phyloP scores from a whole-genome alignment of 768 basidiomycete species.

The Tricholoma hemisulphureum region DNA sequence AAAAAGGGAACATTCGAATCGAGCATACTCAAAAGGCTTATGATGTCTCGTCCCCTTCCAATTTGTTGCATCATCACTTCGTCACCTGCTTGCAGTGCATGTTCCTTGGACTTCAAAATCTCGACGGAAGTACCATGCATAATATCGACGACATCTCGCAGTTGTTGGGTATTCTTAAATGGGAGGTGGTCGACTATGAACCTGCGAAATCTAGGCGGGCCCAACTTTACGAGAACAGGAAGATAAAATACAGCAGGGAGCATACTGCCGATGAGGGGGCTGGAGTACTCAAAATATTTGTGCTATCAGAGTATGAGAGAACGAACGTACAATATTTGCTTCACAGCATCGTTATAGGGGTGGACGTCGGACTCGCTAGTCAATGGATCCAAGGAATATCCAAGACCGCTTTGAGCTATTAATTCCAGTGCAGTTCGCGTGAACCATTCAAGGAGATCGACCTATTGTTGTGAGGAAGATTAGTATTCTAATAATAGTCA shows the following conservation, averaged over 20 bases:
- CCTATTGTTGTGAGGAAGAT: conserved; percentile 8
- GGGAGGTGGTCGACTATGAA: conserved; percentile 25
- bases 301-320: too few species aligned
- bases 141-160: conserved; percentile 32
- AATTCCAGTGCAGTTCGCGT: conserved; percentile 29
- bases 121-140: conserved; percentile 30
- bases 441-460: conserved; percentile 29
- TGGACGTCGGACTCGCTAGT: conserved; percentile 22
- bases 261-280: too few species aligned
- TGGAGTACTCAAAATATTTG: too few species aligned
- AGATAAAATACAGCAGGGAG: too few species aligned
- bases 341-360: conserved; percentile 26
- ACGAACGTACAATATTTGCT: conserved; percentile 26
- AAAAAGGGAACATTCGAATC: not conserved
- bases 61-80: conserved; percentile 28
- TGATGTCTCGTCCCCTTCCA: conserved; percentile 29
- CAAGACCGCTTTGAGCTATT: conserved; percentile 30
- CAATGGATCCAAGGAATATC: conserved; percentile 30
- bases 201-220: conserved; percentile 17
- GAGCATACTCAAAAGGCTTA: conserved; percentile 23
- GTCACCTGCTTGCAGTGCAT: conserved; percentile 26
- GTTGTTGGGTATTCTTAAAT: conserved; percentile 22
- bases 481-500: not conserved
- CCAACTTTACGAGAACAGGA: not conserved
- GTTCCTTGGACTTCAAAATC: conserved; percentile 36